phyloP scores from a whole-genome alignment of 371 early-diverging fungal genomes.

The Phascolomyces articulosus region DNA sequence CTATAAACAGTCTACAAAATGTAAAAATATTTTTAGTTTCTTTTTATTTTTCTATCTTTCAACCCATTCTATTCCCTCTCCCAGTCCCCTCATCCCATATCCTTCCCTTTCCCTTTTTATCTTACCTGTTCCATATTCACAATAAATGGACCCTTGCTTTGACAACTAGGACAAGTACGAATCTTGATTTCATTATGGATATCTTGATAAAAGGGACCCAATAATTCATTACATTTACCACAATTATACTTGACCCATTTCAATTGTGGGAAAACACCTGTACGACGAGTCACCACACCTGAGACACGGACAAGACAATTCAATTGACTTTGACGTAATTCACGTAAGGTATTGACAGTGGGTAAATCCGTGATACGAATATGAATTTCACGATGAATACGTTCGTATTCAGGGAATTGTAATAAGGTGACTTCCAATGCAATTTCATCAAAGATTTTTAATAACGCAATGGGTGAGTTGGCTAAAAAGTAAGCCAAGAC shows the following conservation, averaged over 20 bases:
- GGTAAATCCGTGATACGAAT: constrained; percentile 96
- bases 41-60: too few relatives aligned
- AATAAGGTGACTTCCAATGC: constrained; percentile 88
- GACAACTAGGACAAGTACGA: constrained; percentile 92
- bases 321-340: constrained; percentile 92
- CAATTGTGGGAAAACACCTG: constrained; percentile 96
- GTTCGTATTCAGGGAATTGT: constrained; percentile 93
- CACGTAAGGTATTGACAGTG: constrained; percentile 83
- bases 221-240: constrained; percentile 90
- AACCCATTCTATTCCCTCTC: too few relatives aligned
- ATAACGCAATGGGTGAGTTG: constrained; percentile 86
- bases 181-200: constrained; percentile 84
- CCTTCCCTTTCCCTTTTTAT: constrained; percentile 1
- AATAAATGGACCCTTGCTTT: constrained; percentile 91
- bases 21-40: not conserved
- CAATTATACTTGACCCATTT: constrained; percentile 98
- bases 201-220: constrained; percentile 98
- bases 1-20: constrained; percentile 85
- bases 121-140: constrained; percentile 80
- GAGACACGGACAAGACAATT: constrained; percentile 93
- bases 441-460: constrained; percentile 93
- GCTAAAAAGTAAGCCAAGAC: constrained; percentile 87
- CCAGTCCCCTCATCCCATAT: too few relatives aligned
- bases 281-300: constrained; percentile 97
- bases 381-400: constrained; percentile 93